Evolutionary conservation across 352 stramenopile species (phyloP).

Genomic region (Pythium vanterpoolii): DNA sequence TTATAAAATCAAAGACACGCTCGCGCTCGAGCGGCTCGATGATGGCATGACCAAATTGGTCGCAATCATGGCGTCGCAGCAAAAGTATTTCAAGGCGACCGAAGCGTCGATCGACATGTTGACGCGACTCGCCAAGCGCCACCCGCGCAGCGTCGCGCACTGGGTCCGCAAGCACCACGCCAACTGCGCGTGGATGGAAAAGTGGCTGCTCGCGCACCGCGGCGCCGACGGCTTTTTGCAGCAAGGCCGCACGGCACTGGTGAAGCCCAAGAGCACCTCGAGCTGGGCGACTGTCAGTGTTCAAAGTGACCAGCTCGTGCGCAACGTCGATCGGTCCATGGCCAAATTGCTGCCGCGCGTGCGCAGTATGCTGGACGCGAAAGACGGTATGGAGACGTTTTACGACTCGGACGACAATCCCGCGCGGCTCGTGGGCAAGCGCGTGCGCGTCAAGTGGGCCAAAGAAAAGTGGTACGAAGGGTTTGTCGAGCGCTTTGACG

Average conservation of each 20-base stretch:
- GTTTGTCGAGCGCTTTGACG: conserved; percentile 70
- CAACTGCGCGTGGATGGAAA: conserved; percentile 80
- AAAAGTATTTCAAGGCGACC: conserved; percentile 84
- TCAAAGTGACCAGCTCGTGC: conserved; percentile 22
- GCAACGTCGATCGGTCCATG: conserved; percentile 23
- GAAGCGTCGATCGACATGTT: conserved; percentile 87
- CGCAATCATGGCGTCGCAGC: conserved; percentile 79
- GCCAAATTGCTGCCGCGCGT: conserved; percentile 27
- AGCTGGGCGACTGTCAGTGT: conserved; percentile 49
- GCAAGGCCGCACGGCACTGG: conserved; percentile 68
- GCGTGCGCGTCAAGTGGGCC: conserved; percentile 85
- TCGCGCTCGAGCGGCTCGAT: conserved; percentile 52
- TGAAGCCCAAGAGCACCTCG: conserved; percentile 84
- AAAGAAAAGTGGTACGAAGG: conserved; percentile 90
- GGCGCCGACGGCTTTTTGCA: conserved; percentile 66
- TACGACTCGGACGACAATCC: conserved; percentile 90
- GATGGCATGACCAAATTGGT: conserved; percentile 73
- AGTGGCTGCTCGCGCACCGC: conserved; percentile 72
- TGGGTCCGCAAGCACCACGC: conserved; percentile 68
- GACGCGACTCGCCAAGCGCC: conserved; percentile 73
- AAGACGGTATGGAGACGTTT: conserved; percentile 51
- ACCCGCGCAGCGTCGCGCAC: conserved; percentile 41
- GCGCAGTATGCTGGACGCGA: conserved; percentile 22
- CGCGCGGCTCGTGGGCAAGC: conserved; percentile 73
- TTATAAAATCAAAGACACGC: conserved; percentile 72